Conservation (phyloP, 257 asterid genomes). For the Solanum medicagineum region DNA sequence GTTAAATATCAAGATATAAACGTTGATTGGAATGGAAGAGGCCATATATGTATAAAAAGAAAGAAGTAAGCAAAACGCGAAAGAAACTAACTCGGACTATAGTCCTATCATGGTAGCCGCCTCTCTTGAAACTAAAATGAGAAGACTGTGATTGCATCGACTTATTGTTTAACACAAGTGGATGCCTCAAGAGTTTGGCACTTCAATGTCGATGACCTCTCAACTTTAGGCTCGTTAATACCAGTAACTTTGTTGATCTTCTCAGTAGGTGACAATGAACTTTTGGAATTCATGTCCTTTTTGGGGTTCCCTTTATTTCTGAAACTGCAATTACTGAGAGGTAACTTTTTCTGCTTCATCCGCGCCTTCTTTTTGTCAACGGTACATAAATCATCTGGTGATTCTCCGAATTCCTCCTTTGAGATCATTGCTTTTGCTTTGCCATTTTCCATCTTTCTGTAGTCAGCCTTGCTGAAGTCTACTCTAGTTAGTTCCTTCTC, state of each 20-base stretch:
- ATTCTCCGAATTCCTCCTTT: constrained; percentile 17
- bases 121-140: constrained; percentile 11
- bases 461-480: constrained; percentile 24
- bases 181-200: constrained; percentile 61
- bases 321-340: constrained; percentile 71
- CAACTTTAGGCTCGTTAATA: constrained; percentile 22
- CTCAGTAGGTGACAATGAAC: constrained; percentile 5
- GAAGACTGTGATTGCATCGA: constrained; percentile 58
- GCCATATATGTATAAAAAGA: constrained; percentile 20
- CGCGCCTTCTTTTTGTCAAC: constrained; percentile 49
- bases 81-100: constrained; percentile 24
- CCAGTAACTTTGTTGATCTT: neutral
- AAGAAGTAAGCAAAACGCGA: constrained; percentile 10
- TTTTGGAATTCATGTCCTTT: constrained; percentile 31
- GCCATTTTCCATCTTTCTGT: constrained; percentile 19
- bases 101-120: constrained; percentile 27
- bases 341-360: constrained; percentile 70
- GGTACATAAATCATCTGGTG: constrained; percentile 22
- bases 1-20: constrained; percentile 41
- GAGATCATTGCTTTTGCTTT: constrained; percentile 5
- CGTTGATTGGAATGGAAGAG: neutral
- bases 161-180: constrained; percentile 54
- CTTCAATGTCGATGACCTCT: constrained; percentile 67
- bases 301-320: constrained; percentile 46
- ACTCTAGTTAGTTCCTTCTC: constrained; percentile 21